Conservation (phyloP, 495 filamentous ascomycete genomes). For the Niebla homalea region DNA sequence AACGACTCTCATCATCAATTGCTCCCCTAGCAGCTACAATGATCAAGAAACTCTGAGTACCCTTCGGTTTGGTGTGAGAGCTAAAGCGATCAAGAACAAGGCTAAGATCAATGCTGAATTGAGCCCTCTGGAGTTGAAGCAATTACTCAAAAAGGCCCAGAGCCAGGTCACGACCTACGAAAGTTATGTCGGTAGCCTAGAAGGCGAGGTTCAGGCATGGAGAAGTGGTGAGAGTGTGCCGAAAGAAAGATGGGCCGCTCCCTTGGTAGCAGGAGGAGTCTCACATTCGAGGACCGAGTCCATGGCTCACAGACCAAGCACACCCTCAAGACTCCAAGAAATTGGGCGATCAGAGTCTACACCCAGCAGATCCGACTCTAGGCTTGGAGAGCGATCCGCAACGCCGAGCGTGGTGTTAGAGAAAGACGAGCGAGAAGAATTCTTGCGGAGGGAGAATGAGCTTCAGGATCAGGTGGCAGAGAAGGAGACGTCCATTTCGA, state of each 20-base stretch:
- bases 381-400: conserved; percentile 73
- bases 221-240: conserved; percentile 78
- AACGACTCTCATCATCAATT: conserved; percentile 96
- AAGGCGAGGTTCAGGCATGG: conserved; percentile 77
- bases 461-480: conserved; percentile 92
- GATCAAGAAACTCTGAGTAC: conserved; percentile 91
- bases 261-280: conserved; percentile 44
- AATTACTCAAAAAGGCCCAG: conserved; percentile 80
- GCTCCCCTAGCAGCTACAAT: conserved; percentile 96
- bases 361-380: conserved; percentile 62
- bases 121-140: conserved; percentile 87
- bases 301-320: conserved; percentile 53
- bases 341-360: conserved; percentile 36
- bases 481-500: conserved; percentile 68
- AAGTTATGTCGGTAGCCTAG: conserved; percentile 68
- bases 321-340: conserved; percentile 66
- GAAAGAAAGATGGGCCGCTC: conserved; percentile 65
- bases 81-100: conserved; percentile 99
- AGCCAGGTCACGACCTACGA: conserved; percentile 79
- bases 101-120: conserved; percentile 98
- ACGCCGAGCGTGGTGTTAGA: conserved; percentile 81
- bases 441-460: conserved; percentile 88
- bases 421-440: conserved; percentile 94
- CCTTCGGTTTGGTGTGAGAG: conserved; percentile 86
- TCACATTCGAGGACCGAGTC: conserved; percentile 43